Evolutionary conservation across 2,329 filamentous ascomycete species (phyloP), one percentile per base, ranked within the genome.

Genomic region (Fusarium subglutinans): DNA sequence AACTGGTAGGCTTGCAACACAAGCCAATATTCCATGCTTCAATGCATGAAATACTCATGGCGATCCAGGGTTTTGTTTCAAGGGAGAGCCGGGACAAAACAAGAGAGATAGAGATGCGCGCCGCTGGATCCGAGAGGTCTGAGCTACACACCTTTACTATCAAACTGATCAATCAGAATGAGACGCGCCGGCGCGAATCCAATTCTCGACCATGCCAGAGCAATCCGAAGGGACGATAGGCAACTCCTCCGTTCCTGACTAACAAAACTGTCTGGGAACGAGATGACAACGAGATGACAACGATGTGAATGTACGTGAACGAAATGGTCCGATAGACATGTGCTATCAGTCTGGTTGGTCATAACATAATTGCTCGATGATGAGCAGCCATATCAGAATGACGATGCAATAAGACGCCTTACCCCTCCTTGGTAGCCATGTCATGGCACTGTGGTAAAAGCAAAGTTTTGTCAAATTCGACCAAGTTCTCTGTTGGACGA

Each of bases 301-400:
- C 10, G 22, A 71, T 30, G 48, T 58, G 50, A 58, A 44, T 61
- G 24, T 35, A 60, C 15, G 33, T 37, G 43, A 30, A n/a, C 40
- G 50, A 62, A 48, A 51, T 72, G 57, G 64, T 53, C 56, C 43
- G 55, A 56, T 55, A 53, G 53, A 45, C 55, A 74, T 59, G 45
- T 56, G 47, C 53, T 41, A 62, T 69, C 20, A 45, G 50, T 43
- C 47, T 61, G 59, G 62, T 61, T 58, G 59, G 63, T 48, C 57
- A 47, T 58, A 24, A 44, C 35, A 48, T 12, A 61, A 56, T 43
- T 63, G 41, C 41, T 73, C 69, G 61, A 74, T 77, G 72, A 77
- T 77, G 74, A 77, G 76, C 72, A 78, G 63, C 68, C 54, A 61
- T 56, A 64, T 62, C 75, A 77, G 73, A 75, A 77, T 77, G 76